Conservation (phyloP, 148 eudicot genomes). For the Hydrangea macrophylla region DNA sequence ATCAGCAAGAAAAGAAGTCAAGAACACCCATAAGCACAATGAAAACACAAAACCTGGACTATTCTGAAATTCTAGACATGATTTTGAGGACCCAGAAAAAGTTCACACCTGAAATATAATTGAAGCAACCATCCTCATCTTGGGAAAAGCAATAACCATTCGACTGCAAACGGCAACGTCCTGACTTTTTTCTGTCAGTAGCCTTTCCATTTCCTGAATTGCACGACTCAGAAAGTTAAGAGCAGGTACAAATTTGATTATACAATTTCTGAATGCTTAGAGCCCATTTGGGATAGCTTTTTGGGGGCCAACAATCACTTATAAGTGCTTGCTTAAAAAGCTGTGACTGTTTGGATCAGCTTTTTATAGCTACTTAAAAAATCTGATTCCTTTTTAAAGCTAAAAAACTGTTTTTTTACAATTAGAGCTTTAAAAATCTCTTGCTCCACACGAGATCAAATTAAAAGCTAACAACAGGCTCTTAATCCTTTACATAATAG, state of each 20-base stretch:
- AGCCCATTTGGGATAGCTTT: too few species aligned
- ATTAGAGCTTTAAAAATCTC: too few species aligned
- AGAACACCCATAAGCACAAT: constrained; percentile 2
- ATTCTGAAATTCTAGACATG: neutral
- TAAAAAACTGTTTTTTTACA: too few species aligned
- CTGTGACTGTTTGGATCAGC: too few species aligned
- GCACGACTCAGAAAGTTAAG: constrained; percentile 8
- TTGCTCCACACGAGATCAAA: too few species aligned
- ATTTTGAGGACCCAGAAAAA: constrained; percentile 4
- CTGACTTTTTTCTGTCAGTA: constrained; percentile 42
- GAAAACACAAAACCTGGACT: constrained; percentile 4
- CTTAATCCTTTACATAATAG: constrained; percentile 3
- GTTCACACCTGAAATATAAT: constrained; percentile 51
- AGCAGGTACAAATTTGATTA: neutral
- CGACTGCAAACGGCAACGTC: constrained; percentile 49
- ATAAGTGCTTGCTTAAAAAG: too few species aligned
- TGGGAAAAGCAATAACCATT: constrained; percentile 52
- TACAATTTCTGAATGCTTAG: constrained; percentile 1
- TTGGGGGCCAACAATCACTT: too few species aligned
- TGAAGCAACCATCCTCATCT: constrained; percentile 63
- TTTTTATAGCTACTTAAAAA: too few species aligned
- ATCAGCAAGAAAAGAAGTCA: neutral
- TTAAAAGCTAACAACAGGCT: too few species aligned
- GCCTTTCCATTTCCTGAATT: constrained; percentile 50
- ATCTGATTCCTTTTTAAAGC: too few species aligned